phyloP scores from a whole-genome alignment of 306 rosid species.

The Macrotyloma uniflorum region DNA sequence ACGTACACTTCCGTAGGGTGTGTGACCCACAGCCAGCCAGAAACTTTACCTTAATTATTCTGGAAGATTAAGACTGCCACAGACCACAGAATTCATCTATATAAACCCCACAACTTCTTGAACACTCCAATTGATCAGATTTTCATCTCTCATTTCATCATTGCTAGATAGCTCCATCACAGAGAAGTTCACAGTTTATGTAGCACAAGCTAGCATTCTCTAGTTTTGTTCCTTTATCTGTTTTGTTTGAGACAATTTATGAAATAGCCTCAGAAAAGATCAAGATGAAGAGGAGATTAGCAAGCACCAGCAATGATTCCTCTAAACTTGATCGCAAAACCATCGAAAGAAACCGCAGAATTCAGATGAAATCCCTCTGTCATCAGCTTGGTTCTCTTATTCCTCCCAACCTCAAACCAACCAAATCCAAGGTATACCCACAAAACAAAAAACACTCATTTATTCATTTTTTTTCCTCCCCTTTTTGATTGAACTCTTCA shows the following conservation, averaged over 20 bases:
- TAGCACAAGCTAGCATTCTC: too few relatives aligned
- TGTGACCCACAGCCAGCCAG: not conserved
- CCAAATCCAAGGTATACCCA: constrained; percentile 52
- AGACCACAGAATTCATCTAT: not conserved
- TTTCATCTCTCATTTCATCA: not conserved
- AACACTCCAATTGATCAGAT: not conserved
- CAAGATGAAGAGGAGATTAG: constrained; percentile 43
- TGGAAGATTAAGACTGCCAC: not conserved
- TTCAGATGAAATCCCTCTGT: constrained; percentile 73
- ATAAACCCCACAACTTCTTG: not conserved
- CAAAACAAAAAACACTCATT: not conserved
- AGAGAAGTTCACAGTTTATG: too few relatives aligned
- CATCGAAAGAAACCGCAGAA: constrained; percentile 71
- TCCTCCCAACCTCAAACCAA: constrained; percentile 50
- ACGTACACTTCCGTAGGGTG: not conserved
- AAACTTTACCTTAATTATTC: not conserved
- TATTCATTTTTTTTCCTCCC: not conserved
- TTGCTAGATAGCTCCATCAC: not conserved
- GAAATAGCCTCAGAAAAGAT: not conserved
- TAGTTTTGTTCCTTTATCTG: too few relatives aligned
- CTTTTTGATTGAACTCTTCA: too few relatives aligned
- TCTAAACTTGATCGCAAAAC: constrained; percentile 66
- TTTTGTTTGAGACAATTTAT: not conserved
- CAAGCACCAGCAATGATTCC: not conserved
- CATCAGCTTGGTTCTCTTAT: constrained; percentile 62